Percentiles rank a stretch among this genome's conserved stretches.
These are phyloP conservation scores for Phytopythium oedochilum DNA, from an alignment of 352 stramenopile genomes.

Conservation along the genomic window DNA sequence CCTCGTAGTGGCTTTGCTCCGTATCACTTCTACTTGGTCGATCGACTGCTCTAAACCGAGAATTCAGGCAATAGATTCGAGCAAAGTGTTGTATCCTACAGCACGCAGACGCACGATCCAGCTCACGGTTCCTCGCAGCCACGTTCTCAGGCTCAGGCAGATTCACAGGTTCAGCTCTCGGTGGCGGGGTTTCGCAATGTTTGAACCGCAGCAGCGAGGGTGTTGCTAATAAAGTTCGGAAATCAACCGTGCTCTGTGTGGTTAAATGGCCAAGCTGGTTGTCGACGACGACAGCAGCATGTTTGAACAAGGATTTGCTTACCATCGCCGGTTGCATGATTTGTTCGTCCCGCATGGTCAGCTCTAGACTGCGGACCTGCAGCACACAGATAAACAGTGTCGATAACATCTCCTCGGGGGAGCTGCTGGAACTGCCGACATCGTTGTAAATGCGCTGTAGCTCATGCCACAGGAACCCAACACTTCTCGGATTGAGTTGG, in stretches of 20 bases:
- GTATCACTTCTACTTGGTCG: neutral
- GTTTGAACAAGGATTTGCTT: conserved; percentile 48
- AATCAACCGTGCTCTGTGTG: conserved; percentile 50
- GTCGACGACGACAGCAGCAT: conserved; percentile 47
- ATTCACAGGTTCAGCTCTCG: too few relatives aligned
- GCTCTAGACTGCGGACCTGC: conserved; percentile 44
- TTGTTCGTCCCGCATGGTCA: conserved; percentile 32
- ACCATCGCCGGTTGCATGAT: neutral
- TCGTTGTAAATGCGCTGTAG: conserved; percentile 2
- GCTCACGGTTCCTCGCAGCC: neutral
- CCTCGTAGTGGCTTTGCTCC: neutral
- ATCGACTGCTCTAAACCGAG: neutral
- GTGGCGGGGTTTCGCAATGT: conserved; percentile 7
- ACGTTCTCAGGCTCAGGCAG: neutral
- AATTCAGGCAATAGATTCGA: neutral
- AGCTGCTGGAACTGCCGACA: neutral
- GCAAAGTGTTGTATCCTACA: conserved; percentile 23
- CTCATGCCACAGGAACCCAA: conserved; percentile 13
- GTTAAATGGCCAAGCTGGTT: conserved; percentile 50
- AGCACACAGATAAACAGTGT: conserved; percentile 52
- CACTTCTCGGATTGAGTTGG: conserved; percentile 26
- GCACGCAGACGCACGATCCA: conserved; percentile 12
- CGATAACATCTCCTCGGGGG: neutral
- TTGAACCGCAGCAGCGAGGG: conserved; percentile 20
- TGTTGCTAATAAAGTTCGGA: conserved; percentile 42